phyloP scores from a whole-genome alignment of 495 filamentous ascomycete species.

The Cryomyces minteri region DNA sequence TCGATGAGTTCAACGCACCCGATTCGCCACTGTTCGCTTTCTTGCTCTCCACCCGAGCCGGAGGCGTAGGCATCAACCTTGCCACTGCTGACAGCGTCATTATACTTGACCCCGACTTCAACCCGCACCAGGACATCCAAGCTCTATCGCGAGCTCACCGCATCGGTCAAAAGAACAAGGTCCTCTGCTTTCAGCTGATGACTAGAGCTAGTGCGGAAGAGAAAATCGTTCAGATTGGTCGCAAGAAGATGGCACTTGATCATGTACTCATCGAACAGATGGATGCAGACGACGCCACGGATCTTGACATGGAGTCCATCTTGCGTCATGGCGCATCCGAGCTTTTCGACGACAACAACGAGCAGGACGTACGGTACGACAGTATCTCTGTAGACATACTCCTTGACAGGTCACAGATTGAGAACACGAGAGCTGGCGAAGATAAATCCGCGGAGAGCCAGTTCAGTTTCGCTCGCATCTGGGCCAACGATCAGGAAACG shows the following conservation, averaged over 20 bases:
- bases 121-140: conserved; percentile 95
- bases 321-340: conserved; percentile 75
- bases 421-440: conserved; percentile 42
- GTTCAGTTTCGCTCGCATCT: conserved; percentile 83
- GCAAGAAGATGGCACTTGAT: conserved; percentile 86
- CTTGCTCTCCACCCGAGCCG: conserved; percentile 79
- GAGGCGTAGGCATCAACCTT: conserved; percentile 94
- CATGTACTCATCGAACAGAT: conserved; percentile 86
- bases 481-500: conserved; percentile 63
- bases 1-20: conserved; percentile 82
- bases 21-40: conserved; percentile 73
- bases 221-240: conserved; percentile 89
- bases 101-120: conserved; percentile 95
- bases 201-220: conserved; percentile 81
- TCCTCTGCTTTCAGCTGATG: conserved; percentile 85
- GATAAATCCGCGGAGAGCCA: conserved; percentile 49
- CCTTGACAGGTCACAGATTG: conserved; percentile 66
- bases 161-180: conserved; percentile 90
- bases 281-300: conserved; percentile 55
- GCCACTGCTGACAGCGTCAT: conserved; percentile 97
- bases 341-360: conserved; percentile 57
- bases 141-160: conserved; percentile 85
- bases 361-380: conserved; percentile 60
- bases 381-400: conserved; percentile 64
- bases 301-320: conserved; percentile 68